These are phyloP conservation scores for Saussurea involucrata DNA, from an alignment of 129 eudicot species.

Conservation along the genomic window DNA sequence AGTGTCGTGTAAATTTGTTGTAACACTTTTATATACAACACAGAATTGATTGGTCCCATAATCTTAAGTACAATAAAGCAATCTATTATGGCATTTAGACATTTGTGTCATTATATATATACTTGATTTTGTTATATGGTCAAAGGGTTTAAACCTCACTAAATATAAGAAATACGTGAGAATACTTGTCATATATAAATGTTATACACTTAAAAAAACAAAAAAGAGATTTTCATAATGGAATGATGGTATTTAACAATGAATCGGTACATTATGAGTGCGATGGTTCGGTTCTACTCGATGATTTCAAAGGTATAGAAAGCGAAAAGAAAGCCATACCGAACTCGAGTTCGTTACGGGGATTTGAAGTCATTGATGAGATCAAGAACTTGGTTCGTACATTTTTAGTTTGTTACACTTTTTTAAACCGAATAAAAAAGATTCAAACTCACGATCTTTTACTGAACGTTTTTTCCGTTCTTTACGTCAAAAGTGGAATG, in stretches of 20 bases:
- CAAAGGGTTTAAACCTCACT: too few species aligned
- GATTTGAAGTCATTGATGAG: constrained; percentile 60
- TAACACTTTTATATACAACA: too few species aligned
- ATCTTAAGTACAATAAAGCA: too few species aligned
- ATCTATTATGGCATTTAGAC: not conserved
- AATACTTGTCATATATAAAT: too few species aligned
- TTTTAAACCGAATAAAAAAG: not conserved
- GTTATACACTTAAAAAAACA: too few species aligned
- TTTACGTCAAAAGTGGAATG: constrained; percentile 37
- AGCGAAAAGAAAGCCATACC: constrained; percentile 59
- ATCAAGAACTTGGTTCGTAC: constrained; percentile 45
- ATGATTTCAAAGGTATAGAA: constrained; percentile 33
- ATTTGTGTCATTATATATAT: too few species aligned
- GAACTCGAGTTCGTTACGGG: constrained; percentile 46
- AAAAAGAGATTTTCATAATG: not conserved
- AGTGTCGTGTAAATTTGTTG: not conserved
- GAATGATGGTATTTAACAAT: not conserved
- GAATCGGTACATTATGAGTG: constrained; percentile 41
- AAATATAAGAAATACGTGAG: not conserved
- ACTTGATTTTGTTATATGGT: not conserved
- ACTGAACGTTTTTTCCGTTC: not conserved
- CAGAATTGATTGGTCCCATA: not conserved
- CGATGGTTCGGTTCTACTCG: constrained; percentile 58
- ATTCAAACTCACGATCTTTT: not conserved
- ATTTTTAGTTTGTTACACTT: not conserved